Base-by-base conservation (phyloP, 2,329 filamentous ascomycete species). In the Fusarium fujikuroi region DNA sequence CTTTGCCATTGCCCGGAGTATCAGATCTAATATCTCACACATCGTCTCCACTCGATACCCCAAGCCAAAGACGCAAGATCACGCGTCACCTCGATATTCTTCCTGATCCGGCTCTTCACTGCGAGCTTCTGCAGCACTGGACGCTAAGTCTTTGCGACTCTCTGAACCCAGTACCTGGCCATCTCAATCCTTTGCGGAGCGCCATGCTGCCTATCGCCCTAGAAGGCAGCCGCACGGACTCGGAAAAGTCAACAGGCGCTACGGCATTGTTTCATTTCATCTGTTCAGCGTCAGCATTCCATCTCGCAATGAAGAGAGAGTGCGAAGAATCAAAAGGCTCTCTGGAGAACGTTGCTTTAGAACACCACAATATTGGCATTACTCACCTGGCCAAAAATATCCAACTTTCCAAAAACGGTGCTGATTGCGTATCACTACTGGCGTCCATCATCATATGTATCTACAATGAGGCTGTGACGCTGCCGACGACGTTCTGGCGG, bases 121-220 rank as follows among this genome's bases (percentile, higher is more conserved):
- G 75, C 12, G 72, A 77, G 21, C 30, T 77, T 3, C 19, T 77
- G 5, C 42, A 77, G 18, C 75, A 77, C 18, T 77, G 75, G 75
- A 75, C 70, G 1, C 36, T 77, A 5, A 58, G 70, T 19, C 75
- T 77, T 7, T 77, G 75, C 21, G 75, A 77, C 42, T 73, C 74
- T 4, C 19, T 77, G 15, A 75, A 73, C 3, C 75, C 75, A 6
- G 72, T 76, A 0, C 75, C 75, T 1, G 75, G 75, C 0, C 61
- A 75, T 7, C 64, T 71, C 19, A 77, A 77, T 1, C 74, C 75
- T 1, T 50, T 77, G 44, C 53, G 75, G 5, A 77, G 63, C 4
- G 69, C 74, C 11, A 75, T 77, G 74, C 74, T 75, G 53, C 75
- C 75, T 3, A 77, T 77, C 3, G 75, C 75, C 2, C 65, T 77